Conservation (phyloP, 2,329 filamentous ascomycete genomes). For the Fusarium beomiforme region DNA sequence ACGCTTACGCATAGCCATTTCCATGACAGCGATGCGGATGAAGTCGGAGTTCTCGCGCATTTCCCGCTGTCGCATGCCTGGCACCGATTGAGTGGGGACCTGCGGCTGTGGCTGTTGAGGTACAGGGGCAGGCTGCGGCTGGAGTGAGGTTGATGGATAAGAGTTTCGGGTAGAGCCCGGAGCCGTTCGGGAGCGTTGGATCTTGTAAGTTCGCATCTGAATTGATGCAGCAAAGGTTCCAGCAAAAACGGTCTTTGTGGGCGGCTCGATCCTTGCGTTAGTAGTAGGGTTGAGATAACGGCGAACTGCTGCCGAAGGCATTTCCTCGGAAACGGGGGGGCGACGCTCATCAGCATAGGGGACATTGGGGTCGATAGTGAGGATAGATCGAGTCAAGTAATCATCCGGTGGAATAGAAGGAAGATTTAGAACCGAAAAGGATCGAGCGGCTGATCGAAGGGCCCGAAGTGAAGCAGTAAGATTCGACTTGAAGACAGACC, state of each 20-base stretch:
- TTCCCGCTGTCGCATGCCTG: slow-evolving; percentile 69
- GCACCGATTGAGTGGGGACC: slow-evolving; percentile 49
- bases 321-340: slow-evolving; percentile 69
- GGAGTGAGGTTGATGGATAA: slow-evolving; percentile 46
- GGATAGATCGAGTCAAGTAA: slow-evolving; percentile 72
- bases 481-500: slow-evolving; percentile 74
- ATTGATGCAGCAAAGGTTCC: slow-evolving; percentile 71
- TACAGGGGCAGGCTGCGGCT: slow-evolving; percentile 44
- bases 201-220: slow-evolving; percentile 77
- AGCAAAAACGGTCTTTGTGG: slow-evolving; percentile 42
- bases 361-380: slow-evolving; percentile 72
- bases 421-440: slow-evolving; percentile 70
- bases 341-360: slow-evolving; percentile 75
- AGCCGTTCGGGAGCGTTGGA: slow-evolving; percentile 59
- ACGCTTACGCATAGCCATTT: slow-evolving; percentile 75
- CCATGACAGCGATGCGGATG: slow-evolving; percentile 76
- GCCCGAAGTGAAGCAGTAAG: slow-evolving; percentile 73
- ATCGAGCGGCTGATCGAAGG: slow-evolving; percentile 70
- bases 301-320: slow-evolving; percentile 72
- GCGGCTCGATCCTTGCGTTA: slow-evolving; percentile 46
- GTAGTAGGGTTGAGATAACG: slow-evolving; percentile 75
- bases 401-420: slow-evolving; percentile 73
- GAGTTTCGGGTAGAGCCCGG: slow-evolving; percentile 46
- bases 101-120: slow-evolving; percentile 46
- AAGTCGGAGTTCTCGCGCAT: slow-evolving; percentile 77